Base-by-base conservation (phyloP, 495 filamentous ascomycete species). In the Neurospora sp. region DNA sequence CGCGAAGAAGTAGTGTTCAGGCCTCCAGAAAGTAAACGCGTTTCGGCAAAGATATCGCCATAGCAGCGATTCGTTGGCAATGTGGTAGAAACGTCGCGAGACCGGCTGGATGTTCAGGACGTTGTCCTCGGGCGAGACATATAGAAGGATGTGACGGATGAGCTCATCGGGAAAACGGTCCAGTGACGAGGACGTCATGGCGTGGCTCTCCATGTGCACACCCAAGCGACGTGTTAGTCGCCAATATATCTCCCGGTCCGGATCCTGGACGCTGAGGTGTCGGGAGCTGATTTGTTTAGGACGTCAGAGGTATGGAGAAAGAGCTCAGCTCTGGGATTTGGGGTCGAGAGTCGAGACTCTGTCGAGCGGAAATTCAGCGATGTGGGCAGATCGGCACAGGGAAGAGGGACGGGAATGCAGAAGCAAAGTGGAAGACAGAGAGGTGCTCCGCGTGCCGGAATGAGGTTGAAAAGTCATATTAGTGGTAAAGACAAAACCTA, bases 31-130 rank as follows among this genome's bases (percentile, higher is more conserved):
- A 68, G 80, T 85, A 80, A 91, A 97, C 16, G 85, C 79, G 20
- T 78, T 80, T 40, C 79, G 78, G 79, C 96, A 99, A 78, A 94
- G 89, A 77, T 87, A 80, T 69, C 89, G 90, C 94, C 95, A 98
- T 73, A 97, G 82, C 16, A 94, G 80, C 35, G 91, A 88, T 72
- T 93, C 90, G 72, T 89, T 88, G 31, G 88, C 87, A 44, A 95
- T 82, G 69, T 84, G 82, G 75, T 88, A 81, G 77, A 94, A 89
- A 69, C 88, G 87, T 69, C 84, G 88, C 69, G 89, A 92, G 14
- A 91, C 86, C 40, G 82, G 80, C 74, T 91, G 87, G 71, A 94
- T 70, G 76, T 72, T 75, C 40, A 69, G 40, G 39, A 89, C 78
- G 38, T 80, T 83, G 68, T 88, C 83, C 46, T 83, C 78, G 31